phyloP scores from a whole-genome alignment of 2,329 filamentous ascomycete species.

The Pseudogymnoascus sp. region DNA sequence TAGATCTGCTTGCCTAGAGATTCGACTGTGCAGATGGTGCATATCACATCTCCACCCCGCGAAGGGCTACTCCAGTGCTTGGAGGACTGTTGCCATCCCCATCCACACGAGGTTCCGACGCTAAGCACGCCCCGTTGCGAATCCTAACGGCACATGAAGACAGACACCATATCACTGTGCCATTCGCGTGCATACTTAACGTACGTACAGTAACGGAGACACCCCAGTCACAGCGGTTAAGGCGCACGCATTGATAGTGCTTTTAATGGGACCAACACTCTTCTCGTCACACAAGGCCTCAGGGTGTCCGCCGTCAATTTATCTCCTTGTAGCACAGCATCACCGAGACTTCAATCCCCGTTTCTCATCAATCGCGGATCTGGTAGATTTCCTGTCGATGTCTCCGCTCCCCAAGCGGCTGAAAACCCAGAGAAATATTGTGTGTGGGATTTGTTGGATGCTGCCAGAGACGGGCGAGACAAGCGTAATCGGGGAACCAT shows the following conservation, averaged over 20 bases:
- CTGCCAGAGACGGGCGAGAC: neutral
- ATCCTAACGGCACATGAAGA: neutral
- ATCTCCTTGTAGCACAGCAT: slow-evolving; percentile 2
- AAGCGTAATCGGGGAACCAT: neutral
- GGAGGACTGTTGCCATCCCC: neutral
- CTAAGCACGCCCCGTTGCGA: neutral
- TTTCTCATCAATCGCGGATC: neutral
- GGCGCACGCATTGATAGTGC: neutral
- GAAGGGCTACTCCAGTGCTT: neutral
- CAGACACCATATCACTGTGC: neutral
- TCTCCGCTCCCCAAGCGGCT: neutral
- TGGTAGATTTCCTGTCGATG: neutral
- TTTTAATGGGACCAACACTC: neutral
- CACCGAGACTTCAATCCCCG: neutral
- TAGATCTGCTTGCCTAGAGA: neutral
- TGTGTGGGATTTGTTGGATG: neutral
- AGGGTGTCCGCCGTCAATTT: slow-evolving; percentile 1
- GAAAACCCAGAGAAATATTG: neutral
- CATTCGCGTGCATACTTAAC: neutral
- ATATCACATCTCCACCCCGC: neutral
- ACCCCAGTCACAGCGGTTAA: neutral
- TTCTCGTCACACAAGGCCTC: neutral
- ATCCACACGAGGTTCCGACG: neutral
- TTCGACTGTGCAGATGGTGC: neutral
- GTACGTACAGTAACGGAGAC: neutral